Evolutionary conservation across 495 filamentous ascomycete species (phyloP).

Genomic region (Penicillium pulvis): DNA sequence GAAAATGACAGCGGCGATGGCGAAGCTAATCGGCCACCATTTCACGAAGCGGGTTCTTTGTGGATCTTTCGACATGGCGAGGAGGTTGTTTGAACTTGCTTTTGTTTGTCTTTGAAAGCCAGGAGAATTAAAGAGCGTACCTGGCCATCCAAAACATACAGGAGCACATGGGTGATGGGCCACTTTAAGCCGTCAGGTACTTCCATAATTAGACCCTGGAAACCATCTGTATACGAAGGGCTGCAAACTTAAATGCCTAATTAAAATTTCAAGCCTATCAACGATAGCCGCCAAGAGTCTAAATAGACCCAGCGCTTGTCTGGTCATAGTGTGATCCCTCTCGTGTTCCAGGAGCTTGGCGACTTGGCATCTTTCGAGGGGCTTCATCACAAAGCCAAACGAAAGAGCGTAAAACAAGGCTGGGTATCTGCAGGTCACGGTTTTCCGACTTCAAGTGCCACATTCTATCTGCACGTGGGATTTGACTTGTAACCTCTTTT

Average conservation of each 20-base stretch:
- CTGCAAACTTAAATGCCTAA: not conserved
- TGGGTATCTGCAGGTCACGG: not conserved
- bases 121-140: slow-evolving; percentile 1
- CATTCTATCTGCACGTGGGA: too few relatives aligned
- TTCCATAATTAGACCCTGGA: slow-evolving; percentile 4
- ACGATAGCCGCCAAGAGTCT: not conserved
- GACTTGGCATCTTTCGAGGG: not conserved
- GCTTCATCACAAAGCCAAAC: not conserved
- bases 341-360: not conserved
- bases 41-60: slow-evolving; percentile 13
- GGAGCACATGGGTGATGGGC: not conserved
- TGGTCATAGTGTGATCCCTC: not conserved
- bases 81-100: not conserved
- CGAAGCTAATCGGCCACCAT: slow-evolving; percentile 28
- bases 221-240: not conserved
- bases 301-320: not conserved
- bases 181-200: not conserved
- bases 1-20: slow-evolving; percentile 23
- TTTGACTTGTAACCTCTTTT: too few relatives aligned
- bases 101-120: not conserved
- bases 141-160: not conserved
- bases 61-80: not conserved
- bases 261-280: not conserved
- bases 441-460: too few relatives aligned
- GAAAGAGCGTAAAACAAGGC: not conserved